Percentiles rank a stretch among this genome's conserved stretches.
phyloP scores from a whole-genome alignment of 257 asterid genomes.

The Ligustrum vulgare region DNA sequence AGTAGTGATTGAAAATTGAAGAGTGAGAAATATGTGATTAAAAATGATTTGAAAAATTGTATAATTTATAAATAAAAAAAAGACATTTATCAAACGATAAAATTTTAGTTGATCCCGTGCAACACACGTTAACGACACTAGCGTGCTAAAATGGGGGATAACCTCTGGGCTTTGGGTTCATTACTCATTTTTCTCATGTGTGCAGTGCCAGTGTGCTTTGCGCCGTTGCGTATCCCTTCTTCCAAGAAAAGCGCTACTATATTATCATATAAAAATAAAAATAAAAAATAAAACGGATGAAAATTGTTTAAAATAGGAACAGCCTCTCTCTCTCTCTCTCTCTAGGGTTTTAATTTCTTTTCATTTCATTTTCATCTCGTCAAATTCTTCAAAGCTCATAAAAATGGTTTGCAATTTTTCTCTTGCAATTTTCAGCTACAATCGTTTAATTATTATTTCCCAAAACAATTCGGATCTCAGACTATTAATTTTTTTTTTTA shows the following conservation, averaged over 20 bases:
- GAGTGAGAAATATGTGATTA: too few species aligned
- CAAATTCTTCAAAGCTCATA: not conserved
- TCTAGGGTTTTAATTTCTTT: not conserved
- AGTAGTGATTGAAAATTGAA: too few species aligned
- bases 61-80: too few species aligned
- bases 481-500: slow-evolving; percentile 10
- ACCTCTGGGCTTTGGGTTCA: too few species aligned
- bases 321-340: not conserved
- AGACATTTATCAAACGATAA: too few species aligned
- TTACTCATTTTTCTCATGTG: too few species aligned
- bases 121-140: too few species aligned
- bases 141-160: too few species aligned
- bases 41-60: too few species aligned
- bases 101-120: too few species aligned
- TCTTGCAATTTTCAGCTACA: not conserved
- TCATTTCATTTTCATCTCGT: not conserved
- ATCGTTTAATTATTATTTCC: not conserved
- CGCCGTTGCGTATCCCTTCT: not conserved
- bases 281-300: not conserved
- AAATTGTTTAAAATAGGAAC: not conserved
- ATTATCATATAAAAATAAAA: too few species aligned
- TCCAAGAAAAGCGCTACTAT: not conserved
- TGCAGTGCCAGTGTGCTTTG: too few species aligned
- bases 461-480: slow-evolving; percentile 28
- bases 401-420: not conserved